Base-by-base conservation (phyloP, 2,329 filamentous ascomycete genomes). In the Penicillium sp. region DNA sequence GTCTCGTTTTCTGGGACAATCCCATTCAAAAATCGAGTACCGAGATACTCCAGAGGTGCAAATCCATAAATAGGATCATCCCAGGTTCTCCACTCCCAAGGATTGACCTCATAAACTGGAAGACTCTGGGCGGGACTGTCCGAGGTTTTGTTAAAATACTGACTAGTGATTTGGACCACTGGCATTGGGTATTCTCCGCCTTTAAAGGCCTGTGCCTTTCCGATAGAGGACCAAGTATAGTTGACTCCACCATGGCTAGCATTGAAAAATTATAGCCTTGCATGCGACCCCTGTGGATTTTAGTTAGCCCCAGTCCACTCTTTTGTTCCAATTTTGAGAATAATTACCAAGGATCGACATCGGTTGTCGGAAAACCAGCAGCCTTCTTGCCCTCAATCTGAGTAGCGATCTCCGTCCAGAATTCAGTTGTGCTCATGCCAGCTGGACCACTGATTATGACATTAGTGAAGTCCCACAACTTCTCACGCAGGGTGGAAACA, bases 311-410 rank as follows among this genome's bases (percentile, higher is more conserved):
- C 26, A 29, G 26, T 29, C 26, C 26, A 29, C 26, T 29, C 26
- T n/a, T 29, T 29, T 29, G 26, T 29, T 29, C 26, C 26, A 34
- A 34, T 34, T 34, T 11, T 34, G 8, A 34, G 45, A 13, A 47
- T 42, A 26, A 21, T n/a, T 65, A 72, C 87, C 91, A 95, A 72
- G 91, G 91, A 75, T 96, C 92, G 0, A 92, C 96, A 53, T 96
- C 80, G 10, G 89, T 89, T 3, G 83, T 83, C 46, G 86, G 77
- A 67, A 81, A 92, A 0, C 85, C 84, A 14, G 87, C 87, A 50
- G 87, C 72, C 0, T 67, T 63, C 74, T 93, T 94, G 7, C 71
- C 76, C 0, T 76, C 60, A 1, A 92, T 87, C 16, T 82, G 76
- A n/a, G 82, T 71, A 7, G 76, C 67, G 14, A 92, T 71, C 16